These are phyloP conservation scores for Mycena rebaudengoi DNA, from an alignment of 768 basidiomycete genomes.

Conservation along the genomic window DNA sequence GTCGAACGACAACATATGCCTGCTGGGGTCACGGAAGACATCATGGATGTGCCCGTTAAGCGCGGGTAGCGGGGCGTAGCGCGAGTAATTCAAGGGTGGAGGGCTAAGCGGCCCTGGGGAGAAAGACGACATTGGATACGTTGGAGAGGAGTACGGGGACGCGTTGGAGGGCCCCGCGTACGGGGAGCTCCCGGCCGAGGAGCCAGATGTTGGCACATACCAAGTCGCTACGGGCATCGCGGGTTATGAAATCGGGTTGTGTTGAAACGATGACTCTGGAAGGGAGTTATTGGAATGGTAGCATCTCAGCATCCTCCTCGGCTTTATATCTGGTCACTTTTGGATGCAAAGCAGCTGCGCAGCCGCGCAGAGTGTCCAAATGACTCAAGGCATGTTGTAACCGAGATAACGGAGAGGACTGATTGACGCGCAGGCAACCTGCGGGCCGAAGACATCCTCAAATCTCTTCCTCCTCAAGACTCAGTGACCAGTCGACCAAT, in stretches of 20 bases:
- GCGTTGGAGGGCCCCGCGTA: constrained; percentile 11
- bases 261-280: neutral
- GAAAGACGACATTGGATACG: constrained; percentile 15
- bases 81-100: constrained; percentile 23
- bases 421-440: no score
- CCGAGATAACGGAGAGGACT: no score
- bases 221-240: constrained; percentile 19
- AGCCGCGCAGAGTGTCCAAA: no score
- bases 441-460: no score
- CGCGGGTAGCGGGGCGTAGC: constrained; percentile 17
- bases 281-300: no score
- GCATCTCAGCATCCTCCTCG: no score
- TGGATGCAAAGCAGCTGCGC: no score
- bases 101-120: constrained; percentile 22
- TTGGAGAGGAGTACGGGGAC: constrained; percentile 21
- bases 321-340: no score
- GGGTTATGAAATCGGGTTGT: neutral
- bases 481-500: no score
- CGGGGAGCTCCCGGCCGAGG: constrained; percentile 3
- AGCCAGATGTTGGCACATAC: constrained; percentile 16
- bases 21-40: constrained; percentile 2
- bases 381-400: no score
- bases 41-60: constrained; percentile 9
- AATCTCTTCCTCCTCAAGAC: no score
- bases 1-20: constrained; percentile 14